Base-by-base conservation (phyloP, 1,284 basidiomycete genomes). In the Termitomyces sp. region DNA sequence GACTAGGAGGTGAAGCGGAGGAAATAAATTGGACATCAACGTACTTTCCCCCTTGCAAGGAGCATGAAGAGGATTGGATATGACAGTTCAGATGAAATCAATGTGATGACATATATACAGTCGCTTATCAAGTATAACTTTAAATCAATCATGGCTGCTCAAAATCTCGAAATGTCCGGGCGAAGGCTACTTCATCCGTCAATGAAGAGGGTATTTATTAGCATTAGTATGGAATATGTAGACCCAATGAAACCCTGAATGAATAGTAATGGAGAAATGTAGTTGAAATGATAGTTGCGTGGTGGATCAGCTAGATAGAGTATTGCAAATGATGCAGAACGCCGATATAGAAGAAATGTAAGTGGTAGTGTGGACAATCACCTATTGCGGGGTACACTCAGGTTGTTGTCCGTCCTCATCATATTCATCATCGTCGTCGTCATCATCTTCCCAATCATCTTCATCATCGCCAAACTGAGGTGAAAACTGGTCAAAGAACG, bases 401-500 rank as follows among this genome's bases (percentile, higher is more conserved):
- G 86, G 83, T 56, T 84, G 78, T 43, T 64, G 73, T 30, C 70
- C 76, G 52, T 64, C 73, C 53, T 71, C 69, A 34, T 72, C 71
- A 51, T 73, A 70, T n/a, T 77, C 74, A 12, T 79, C 78, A 44
- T 79, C 78, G 9, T 80, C 78, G 9, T 80, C 81, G 39, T 82
- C 79, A 5, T 82, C 82, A 45, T 86, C 84, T 41, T 81, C 82
- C 66, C 84, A 84, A 41, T 82, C 83, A n/a, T 83, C 84, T 51
- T 81, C 77, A 50, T 75, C 82, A 57, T 82, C 86, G 62, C 84
- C 87, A 68, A 86, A 89, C 83, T 87, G 82, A 60, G 76, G 76
- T 70, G 77, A 70, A 76, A 82, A 82, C 62, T 83, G 75, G 78
- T 87, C 84, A 86, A 87, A 84, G 80, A 87, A 87, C 67, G 79